Base-by-base conservation (phyloP, 345 rosid genomes). In the Balakata baccata region DNA sequence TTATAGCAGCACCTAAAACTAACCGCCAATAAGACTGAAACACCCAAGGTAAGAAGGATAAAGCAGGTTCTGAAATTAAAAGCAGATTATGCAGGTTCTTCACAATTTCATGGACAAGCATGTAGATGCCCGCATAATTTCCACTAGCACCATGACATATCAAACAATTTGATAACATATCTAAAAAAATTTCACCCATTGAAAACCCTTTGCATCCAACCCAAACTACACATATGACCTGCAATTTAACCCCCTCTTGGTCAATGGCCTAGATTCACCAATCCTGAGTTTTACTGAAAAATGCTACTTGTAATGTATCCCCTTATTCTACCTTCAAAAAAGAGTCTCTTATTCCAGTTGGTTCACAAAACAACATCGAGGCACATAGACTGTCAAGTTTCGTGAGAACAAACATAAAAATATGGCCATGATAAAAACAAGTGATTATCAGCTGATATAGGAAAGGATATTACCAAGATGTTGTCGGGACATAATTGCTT, bases 401-500 rank as follows among this genome's bases (percentile, higher is more conserved):
- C 25, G 29, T 7, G 6, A 46, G 38, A 18, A 53, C 6, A 62
- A 47, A 22, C 50, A 58, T 14, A 45, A 46, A n/a, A 20, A 65
- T 70, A 64, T 34, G 49, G 41, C 45, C 17, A 10, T 20, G 9
- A 0, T 52, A 45, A 20, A 68, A 66, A 76, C 60, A 66, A 61
- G 69, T 58, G 41, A 60, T 45, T 29, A 53, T 65, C 56, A 17
- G 61, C 29, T 41, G 73, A 74, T 2, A 25, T 46, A 29, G 34
- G 34, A 29, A 43, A 39, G 75, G 12, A 74, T 62, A 75, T 71
- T 82, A 95, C 98, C 93, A 54, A 73, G 81, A 68, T 86, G 78
- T 68, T 87, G 85, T 62, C 81, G 86, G 54, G 91, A 89, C 80
- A 92, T 71, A 20, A 88, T 77, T 54, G 81, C 78, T 37, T 80